Evolutionary conservation across 2,329 filamentous ascomycete genomes (phyloP).

Genomic region (Claviceps pusilla): DNA sequence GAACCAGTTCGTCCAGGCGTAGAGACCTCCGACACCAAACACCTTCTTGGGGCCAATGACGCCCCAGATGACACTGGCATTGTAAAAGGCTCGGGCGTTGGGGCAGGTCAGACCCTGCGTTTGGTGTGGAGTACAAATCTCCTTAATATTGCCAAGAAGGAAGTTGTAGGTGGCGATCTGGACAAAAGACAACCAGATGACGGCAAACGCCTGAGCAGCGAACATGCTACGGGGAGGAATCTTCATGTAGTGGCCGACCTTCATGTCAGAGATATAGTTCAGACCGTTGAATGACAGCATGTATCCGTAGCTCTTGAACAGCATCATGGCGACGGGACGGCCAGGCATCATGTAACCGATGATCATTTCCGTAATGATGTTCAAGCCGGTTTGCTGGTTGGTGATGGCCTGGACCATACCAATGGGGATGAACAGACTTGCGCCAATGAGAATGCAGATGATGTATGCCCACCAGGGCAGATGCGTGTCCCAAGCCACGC

Average conservation of each 20-base stretch:
- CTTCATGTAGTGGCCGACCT: slow-evolving; percentile 39
- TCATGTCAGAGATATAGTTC: slow-evolving; percentile 33
- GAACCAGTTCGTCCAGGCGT: slow-evolving; percentile 36
- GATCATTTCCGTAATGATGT: slow-evolving; percentile 34
- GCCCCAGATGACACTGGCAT: slow-evolving; percentile 45
- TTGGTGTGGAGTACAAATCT: slow-evolving; percentile 35
- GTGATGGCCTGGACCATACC: slow-evolving; percentile 34
- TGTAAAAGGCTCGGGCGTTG: slow-evolving; percentile 43
- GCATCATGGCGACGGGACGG: slow-evolving; percentile 33
- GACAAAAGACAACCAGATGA: slow-evolving; percentile 24
- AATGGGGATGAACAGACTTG: slow-evolving; percentile 27
- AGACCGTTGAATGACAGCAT: slow-evolving; percentile 32
- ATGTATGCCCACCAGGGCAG: slow-evolving; percentile 30
- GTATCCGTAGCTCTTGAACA: slow-evolving; percentile 33
- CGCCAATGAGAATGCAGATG: slow-evolving; percentile 24
- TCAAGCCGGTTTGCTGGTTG: slow-evolving; percentile 32
- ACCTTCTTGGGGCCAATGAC: slow-evolving; percentile 31
- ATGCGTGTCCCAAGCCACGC: slow-evolving; percentile 23
- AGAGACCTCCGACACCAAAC: slow-evolving; percentile 24
- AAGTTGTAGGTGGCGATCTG: slow-evolving; percentile 25
- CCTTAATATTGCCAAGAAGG: slow-evolving; percentile 31
- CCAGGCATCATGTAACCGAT: slow-evolving; percentile 34
- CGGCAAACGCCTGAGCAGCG: slow-evolving; percentile 26
- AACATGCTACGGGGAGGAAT: slow-evolving; percentile 36
- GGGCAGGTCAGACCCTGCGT: slow-evolving; percentile 40